phyloP scores from a whole-genome alignment of 2,329 filamentous ascomycete species.

The Colletotrichum viniferum region DNA sequence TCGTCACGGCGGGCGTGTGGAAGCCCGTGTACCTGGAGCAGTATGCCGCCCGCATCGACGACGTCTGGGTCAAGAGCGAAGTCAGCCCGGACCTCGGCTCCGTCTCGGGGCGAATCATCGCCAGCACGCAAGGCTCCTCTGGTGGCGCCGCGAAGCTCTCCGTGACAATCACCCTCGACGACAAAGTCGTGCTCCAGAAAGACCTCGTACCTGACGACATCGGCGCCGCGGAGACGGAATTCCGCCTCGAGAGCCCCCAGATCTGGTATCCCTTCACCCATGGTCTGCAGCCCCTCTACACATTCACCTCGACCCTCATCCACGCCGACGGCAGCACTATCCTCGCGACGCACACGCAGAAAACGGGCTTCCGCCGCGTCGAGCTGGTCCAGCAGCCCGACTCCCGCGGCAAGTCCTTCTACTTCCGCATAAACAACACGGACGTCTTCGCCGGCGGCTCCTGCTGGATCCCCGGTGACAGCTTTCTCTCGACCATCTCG shows the following conservation, averaged over 20 bases:
- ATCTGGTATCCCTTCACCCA: conserved; percentile 23
- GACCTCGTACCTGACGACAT: not conserved
- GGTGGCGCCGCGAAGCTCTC: conserved; percentile 23
- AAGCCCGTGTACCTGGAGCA: conserved; percentile 68
- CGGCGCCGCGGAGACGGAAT: not conserved
- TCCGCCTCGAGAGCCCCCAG: not conserved
- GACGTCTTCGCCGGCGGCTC: conserved; percentile 24
- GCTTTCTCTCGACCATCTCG: conserved; percentile 19
- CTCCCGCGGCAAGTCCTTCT: conserved; percentile 23
- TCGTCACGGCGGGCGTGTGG: conserved; percentile 71
- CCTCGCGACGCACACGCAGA: conserved; percentile 3
- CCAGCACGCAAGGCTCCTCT: conserved; percentile 37
- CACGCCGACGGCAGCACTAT: not conserved
- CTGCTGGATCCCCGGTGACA: conserved; percentile 26
- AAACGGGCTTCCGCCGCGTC: conserved; percentile 22
- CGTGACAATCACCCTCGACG: conserved; percentile 29
- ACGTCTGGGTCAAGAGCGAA: conserved; percentile 54
- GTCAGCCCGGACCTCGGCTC: conserved; percentile 39
- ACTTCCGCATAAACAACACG: conserved; percentile 24
- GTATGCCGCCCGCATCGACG: conserved; percentile 61
- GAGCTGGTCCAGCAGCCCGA: conserved; percentile 23
- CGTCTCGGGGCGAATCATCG: conserved; percentile 40
- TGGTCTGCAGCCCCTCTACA: conserved; percentile 18
- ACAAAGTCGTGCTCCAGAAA: conserved; percentile 20
- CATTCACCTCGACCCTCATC: conserved; percentile 3